These are phyloP conservation scores for Phytomonas sp. DNA, from an alignment of 208 protist genomes.

Conservation along the genomic window DNA sequence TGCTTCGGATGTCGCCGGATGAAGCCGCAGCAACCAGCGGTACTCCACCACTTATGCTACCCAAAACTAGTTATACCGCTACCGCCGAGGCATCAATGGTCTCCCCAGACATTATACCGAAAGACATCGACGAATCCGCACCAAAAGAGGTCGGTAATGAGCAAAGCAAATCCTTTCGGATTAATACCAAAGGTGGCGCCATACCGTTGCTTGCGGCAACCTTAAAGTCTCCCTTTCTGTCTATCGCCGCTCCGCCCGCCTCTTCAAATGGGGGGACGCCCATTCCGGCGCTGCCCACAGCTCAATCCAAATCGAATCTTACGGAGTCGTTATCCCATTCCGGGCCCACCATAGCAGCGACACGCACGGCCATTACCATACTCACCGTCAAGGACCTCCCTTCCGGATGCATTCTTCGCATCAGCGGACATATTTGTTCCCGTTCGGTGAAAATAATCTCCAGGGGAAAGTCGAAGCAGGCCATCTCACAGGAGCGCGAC, in stretches of 20 bases:
- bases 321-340: not conserved
- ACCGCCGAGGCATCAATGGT: not conserved
- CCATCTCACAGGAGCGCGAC: slow-evolving; percentile 85
- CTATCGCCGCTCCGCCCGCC: not conserved
- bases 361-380: slow-evolving; percentile 14
- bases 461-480: slow-evolving; percentile 70
- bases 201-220: not conserved
- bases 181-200: not conserved
- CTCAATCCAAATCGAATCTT: not conserved
- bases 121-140: not conserved
- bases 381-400: slow-evolving; percentile 84
- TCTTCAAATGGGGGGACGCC: not conserved
- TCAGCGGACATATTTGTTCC: slow-evolving; percentile 82
- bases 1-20: not conserved
- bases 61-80: not conserved
- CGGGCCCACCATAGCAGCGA: not conserved
- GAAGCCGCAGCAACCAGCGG: not conserved
- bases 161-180: not conserved
- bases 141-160: not conserved
- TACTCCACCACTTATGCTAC: not conserved
- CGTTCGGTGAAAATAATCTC: slow-evolving; percentile 87
- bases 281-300: not conserved
- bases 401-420: slow-evolving; percentile 60
- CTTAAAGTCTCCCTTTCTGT: not conserved
- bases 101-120: not conserved